Conservation (phyloP, 1,139 yeast genomes). For the Kodamaea ohmeri region DNA sequence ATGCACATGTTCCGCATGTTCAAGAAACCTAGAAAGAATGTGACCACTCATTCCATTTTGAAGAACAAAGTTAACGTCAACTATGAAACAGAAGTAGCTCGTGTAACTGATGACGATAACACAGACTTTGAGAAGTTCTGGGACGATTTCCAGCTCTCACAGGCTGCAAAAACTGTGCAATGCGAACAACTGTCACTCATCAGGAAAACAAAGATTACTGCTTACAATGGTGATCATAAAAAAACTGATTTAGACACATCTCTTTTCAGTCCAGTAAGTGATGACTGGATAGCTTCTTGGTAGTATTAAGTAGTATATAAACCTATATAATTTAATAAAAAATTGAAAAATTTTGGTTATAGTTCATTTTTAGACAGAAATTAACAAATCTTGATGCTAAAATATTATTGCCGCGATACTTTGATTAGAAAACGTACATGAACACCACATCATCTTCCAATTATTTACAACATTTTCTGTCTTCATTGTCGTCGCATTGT, state of each 20-base stretch:
- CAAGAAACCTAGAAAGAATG: slow-evolving; percentile 1
- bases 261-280: too few relatives aligned
- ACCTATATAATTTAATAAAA: too few relatives aligned
- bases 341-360: too few relatives aligned
- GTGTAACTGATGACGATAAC: slow-evolving; percentile 18
- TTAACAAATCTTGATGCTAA: too few relatives aligned
- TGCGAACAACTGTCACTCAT: slow-evolving; percentile 10
- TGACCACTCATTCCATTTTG: slow-evolving; percentile 18
- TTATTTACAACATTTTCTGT: slow-evolving; percentile 20
- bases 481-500: slow-evolving; percentile 23
- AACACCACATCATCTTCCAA: too few relatives aligned
- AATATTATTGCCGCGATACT: too few relatives aligned
- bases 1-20: slow-evolving; percentile 1
- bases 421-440: too few relatives aligned
- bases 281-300: too few relatives aligned
- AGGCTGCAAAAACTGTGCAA: slow-evolving; percentile 20
- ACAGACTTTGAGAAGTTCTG: slow-evolving; percentile 20
- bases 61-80: slow-evolving; percentile 23
- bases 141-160: slow-evolving; percentile 21
- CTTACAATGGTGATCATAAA: too few relatives aligned
- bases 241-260: too few relatives aligned
- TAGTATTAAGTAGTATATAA: too few relatives aligned
- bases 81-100: slow-evolving; percentile 20
- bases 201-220: neutral
- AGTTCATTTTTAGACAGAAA: too few relatives aligned